phyloP scores from a whole-genome alignment of 2,329 filamentous ascomycete genomes.

The Cryphonectria radicalis region DNA sequence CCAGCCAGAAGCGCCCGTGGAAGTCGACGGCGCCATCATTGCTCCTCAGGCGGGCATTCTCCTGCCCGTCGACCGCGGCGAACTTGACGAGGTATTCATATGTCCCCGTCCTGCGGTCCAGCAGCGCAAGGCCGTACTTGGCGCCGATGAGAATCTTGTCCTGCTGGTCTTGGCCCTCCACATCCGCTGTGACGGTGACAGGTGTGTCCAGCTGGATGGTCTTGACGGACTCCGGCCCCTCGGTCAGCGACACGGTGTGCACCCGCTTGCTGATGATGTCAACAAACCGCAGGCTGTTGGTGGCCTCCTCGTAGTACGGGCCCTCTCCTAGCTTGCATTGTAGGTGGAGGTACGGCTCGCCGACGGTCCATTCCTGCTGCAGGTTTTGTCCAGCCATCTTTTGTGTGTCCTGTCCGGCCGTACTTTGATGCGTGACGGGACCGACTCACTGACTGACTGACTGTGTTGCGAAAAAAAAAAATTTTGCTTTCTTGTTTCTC shows the following conservation, averaged over 20 bases:
- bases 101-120: constrained; percentile 64
- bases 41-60: constrained; percentile 62
- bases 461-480: no score
- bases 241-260: constrained; percentile 69
- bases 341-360: constrained; percentile 61
- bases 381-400: constrained; percentile 41
- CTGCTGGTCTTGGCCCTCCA: constrained; percentile 64
- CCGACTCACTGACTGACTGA: neutral
- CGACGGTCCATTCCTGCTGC: constrained; percentile 57
- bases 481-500: neutral
- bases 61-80: constrained; percentile 39
- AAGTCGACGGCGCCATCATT: constrained; percentile 87
- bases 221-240: constrained; percentile 65
- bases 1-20: constrained; percentile 81
- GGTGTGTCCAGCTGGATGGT: constrained; percentile 61
- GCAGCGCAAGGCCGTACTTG: constrained; percentile 80
- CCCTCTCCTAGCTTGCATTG: constrained; percentile 74
- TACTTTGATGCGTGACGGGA: neutral
- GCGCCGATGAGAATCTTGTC: constrained; percentile 76
- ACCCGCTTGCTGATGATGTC: constrained; percentile 81
- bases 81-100: constrained; percentile 60
- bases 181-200: constrained; percentile 76
- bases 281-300: constrained; percentile 73
- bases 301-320: constrained; percentile 71
- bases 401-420: constrained; percentile 6